Conservation (phyloP, 106 monocot species). For the Iris macrosiphon region DNA sequence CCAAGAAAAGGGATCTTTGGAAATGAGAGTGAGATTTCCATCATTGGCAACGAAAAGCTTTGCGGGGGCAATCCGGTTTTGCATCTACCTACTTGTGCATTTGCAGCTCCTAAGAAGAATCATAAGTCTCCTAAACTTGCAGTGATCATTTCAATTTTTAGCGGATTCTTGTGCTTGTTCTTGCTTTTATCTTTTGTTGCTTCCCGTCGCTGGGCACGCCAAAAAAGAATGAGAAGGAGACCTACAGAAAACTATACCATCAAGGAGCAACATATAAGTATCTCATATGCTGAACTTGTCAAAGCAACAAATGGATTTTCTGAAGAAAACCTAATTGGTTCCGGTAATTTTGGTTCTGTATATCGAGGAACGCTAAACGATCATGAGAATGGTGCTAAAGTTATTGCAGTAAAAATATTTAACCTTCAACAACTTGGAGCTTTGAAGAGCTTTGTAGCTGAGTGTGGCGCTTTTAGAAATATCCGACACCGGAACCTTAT, state of each 20-base stretch:
- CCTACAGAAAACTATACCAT: too few relatives aligned
- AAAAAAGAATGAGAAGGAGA: too few relatives aligned
- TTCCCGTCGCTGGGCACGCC: too few relatives aligned
- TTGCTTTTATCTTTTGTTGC: too few relatives aligned
- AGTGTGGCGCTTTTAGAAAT: too few relatives aligned
- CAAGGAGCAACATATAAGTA: too few relatives aligned
- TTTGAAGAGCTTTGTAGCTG: too few relatives aligned
- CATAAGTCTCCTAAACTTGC: background rate
- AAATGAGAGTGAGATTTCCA: slow-evolving; percentile 12
- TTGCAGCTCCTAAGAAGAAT: background rate
- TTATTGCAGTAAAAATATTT: too few relatives aligned
- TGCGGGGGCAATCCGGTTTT: slow-evolving; percentile 12
- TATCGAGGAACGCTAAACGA: slow-evolving; percentile 14
- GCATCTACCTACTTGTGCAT: background rate
- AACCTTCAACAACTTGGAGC: too few relatives aligned
- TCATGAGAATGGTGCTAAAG: too few relatives aligned
- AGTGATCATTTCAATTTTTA: background rate
- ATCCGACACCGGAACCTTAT: too few relatives aligned
- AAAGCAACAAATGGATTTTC: slow-evolving; percentile 22
- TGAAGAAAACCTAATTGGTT: slow-evolving; percentile 6
- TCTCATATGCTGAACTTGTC: slow-evolving; percentile 8
- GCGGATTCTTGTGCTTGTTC: background rate
- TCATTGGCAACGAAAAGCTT: slow-evolving; percentile 5
- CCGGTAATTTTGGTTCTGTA: slow-evolving; percentile 13
- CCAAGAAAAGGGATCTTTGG: slow-evolving; percentile 11